Evolutionary conservation across 1,284 basidiomycete species (phyloP), one percentile per base, ranked within the genome.

Genomic region (Apiotrichum veenhuisii): DNA sequence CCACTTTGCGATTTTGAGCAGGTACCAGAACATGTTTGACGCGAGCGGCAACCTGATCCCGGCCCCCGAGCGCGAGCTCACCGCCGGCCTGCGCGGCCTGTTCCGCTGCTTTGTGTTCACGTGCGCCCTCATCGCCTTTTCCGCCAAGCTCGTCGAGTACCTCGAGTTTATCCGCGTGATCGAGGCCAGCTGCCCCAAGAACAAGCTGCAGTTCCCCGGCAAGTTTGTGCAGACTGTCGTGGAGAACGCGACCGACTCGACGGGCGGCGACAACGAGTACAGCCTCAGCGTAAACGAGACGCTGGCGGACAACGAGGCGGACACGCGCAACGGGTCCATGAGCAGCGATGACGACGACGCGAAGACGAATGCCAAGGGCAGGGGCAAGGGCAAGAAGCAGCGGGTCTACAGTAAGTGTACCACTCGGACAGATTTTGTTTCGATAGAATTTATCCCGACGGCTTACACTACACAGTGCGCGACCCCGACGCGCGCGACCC

Each of bases 1-100:
- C 15, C 80, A 84, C 10, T 69, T 80, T 25, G 64, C 71, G 30
- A 63, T 86, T 0, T 63, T 85, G 3, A 76, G 79, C 43, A 84
- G 83, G 0, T 85, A 82, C 69, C 64, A 72, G 25, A 62, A 60
- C 8, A 58, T 72, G 22, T 80, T 77, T 62, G 76, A 78, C 51
- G 44, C 55, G 5, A 71, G 74, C 0, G 79, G 77, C 18, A 62
- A 61, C 23, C 52, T 60, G n/a, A 50, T 51, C 22, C n/a, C 42
- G 1, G n/a, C 23, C 1, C 9, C 54, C 38, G 50, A 41, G 23
- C 40, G 54, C 12, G 25, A 48, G 33, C 36, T 63, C 37, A 27
- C 67, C 22, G 58, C 62, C 23, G 62, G 68, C 0, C 66, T 72
- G 0, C 69, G 77, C 14, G 75, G 75, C 7, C 71, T 81, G 1